A percentile compares a stretch with the other conserved stretches of the same genome.
Conservation (phyloP, 1,284 basidiomycete species). For the Microbotryum scabiosae region DNA sequence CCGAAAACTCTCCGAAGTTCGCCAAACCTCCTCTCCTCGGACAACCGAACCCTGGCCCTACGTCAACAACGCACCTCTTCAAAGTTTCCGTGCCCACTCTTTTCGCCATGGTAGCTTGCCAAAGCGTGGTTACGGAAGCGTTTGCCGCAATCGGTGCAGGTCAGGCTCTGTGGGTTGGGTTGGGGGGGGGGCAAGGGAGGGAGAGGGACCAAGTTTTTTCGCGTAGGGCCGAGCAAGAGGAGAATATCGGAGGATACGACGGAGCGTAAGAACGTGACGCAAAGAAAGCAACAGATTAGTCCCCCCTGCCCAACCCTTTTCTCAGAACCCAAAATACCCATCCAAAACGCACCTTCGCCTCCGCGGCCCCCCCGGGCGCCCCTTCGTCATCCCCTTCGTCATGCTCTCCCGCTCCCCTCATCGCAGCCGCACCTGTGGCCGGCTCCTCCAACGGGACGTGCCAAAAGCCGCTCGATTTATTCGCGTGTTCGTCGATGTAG, state of each 20-base stretch:
- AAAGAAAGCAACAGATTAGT: too few relatives aligned
- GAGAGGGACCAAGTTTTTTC: not conserved
- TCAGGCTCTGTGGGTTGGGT: slow-evolving; percentile 42
- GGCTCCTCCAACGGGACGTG: not conserved
- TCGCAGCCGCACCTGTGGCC: not conserved
- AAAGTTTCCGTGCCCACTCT: slow-evolving; percentile 76
- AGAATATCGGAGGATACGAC: too few relatives aligned
- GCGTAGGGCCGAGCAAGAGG: too few relatives aligned
- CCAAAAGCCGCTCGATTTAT: slow-evolving; percentile 9
- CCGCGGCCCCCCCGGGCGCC: slow-evolving; percentile 2
- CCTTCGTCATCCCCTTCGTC: not conserved
- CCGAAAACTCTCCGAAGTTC: too few relatives aligned
- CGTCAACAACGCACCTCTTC: slow-evolving; percentile 12
- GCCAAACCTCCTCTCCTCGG: too few relatives aligned
- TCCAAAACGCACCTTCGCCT: slow-evolving; percentile 18
- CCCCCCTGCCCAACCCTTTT: too few relatives aligned
- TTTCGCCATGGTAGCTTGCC: slow-evolving; percentile 90
- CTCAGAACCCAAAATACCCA: too few relatives aligned
- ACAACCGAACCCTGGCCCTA: too few relatives aligned
- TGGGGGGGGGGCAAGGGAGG: too few relatives aligned
- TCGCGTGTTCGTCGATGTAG: slow-evolving; percentile 25
- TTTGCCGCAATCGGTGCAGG: slow-evolving; percentile 72
- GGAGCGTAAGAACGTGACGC: too few relatives aligned
- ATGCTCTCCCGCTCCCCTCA: slow-evolving; percentile 4
- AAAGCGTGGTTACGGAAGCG: slow-evolving; percentile 77